Conservation (phyloP, 352 stramenopile genomes). For the Phytophthora tubulina region DNA sequence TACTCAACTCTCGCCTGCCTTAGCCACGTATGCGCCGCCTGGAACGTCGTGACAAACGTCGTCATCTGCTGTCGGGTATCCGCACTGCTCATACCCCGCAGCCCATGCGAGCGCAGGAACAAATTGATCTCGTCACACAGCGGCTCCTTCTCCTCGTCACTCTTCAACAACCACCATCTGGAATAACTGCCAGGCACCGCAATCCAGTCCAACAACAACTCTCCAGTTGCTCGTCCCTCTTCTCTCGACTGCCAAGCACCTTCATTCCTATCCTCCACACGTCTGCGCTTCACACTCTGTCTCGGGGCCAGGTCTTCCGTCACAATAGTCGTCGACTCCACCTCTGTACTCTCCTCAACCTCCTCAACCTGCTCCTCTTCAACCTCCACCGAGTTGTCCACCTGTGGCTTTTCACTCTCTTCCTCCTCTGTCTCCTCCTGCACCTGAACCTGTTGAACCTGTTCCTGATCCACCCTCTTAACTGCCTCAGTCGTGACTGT, state of each 20-base stretch:
- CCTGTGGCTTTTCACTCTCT: background rate
- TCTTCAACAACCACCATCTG: conserved; percentile 43
- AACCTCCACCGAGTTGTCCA: conserved; percentile 8
- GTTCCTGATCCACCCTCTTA: conserved; percentile 1
- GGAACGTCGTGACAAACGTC: conserved; percentile 48
- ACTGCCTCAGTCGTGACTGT: background rate
- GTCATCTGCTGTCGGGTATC: conserved; percentile 44
- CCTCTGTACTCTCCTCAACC: background rate
- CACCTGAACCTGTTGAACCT: background rate
- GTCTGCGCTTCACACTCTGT: conserved; percentile 21
- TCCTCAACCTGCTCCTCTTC: conserved; percentile 5
- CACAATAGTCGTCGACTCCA: background rate
- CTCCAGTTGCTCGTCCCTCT: conserved; percentile 18
- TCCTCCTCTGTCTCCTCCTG: conserved; percentile 9
- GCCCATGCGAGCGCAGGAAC: conserved; percentile 42
- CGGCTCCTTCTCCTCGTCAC: conserved; percentile 36
- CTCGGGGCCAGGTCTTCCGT: conserved; percentile 1
- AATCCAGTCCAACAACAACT: conserved; percentile 54
- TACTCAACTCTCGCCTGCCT: conserved; percentile 37
- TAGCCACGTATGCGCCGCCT: conserved; percentile 49
- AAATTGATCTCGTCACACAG: conserved; percentile 53
- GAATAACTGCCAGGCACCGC: conserved; percentile 48
- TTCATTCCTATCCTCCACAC: background rate
- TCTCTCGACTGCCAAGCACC: conserved; percentile 15
- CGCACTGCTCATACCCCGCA: conserved; percentile 30